Base-by-base conservation (phyloP, 768 basidiomycete species). In the Gloeopeniophorella convolvens region DNA sequence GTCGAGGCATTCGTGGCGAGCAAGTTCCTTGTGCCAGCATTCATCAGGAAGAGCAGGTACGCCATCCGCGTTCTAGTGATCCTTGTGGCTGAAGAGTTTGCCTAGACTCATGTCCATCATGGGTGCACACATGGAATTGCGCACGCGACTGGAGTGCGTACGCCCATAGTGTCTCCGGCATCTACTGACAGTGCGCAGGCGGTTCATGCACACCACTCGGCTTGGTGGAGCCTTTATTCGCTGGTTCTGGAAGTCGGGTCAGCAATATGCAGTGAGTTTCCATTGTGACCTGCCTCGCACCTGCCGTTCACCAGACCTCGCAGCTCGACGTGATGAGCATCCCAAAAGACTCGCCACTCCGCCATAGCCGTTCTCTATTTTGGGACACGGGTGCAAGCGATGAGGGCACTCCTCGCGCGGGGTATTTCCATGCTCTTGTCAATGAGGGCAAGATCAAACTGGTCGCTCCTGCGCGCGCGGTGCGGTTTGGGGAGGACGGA, bases 11-110 rank as follows among this genome's bases (percentile, higher is more conserved):
- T 78, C 48, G 48, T 83, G 18, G 80, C 79, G 0, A 63, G 63
- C 2, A 63, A 72, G 0, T 63, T 56, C 0, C 72, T 78, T 0
- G 62, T 82, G 7, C 82, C 83, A 3, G 71, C 65, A 6, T 79
- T 72, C 48, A 67, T 84, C 26, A 65, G 83, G 31, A 79, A 76
- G 59, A 81, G 82, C 72, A 73, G 81, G 80, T 77, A 55, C n/a
- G n/a, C n/a, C n/a, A n/a, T n/a, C n/a, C n/a, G n/a, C n/a, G n/a
- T n/a, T n/a, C n/a, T n/a, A n/a, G n/a, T n/a, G n/a, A n/a, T n/a
- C n/a, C n/a, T n/a, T n/a, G n/a, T n/a, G n/a, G n/a, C n/a, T n/a
- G n/a, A n/a, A n/a, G n/a, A n/a, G n/a, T n/a, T n/a, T n/a, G n/a
- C n/a, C n/a, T 52, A 82, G 81, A 54, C 66, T 77, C 16, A 58